Evolutionary conservation across 2,329 filamentous ascomycete species (phyloP), one percentile per base, ranked within the genome.

Genomic region (Thelonectria discophora): DNA sequence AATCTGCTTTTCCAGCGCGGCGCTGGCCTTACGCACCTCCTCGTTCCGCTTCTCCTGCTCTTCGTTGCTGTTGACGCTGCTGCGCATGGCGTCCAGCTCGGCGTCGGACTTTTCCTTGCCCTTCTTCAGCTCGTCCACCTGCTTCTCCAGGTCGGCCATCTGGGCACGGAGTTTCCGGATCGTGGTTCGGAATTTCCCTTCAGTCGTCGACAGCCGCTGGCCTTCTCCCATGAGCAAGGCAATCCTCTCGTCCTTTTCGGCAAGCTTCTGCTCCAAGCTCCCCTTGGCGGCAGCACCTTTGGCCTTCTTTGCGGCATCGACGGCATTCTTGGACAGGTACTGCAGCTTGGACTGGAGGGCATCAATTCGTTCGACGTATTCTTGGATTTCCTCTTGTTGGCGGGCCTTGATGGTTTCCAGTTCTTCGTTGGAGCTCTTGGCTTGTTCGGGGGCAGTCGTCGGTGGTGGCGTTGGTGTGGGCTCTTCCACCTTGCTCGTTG

Each of bases 211-310:
- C 9, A 98, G 83, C 67, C 90, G 93, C 70, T 95, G 91, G 0
- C 96, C 95, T 79, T 99, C 95, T 69, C 97, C 90, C 83, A 99
- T 91, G 12, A 99, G 81, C 48, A 94, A 80, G 3, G 94, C 92
- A 70, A 98, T 96, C 74, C 92, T 92, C 69, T 94, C 89, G 70
- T 98, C 94, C 73, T 93, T 97, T 71, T 97, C 93, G 1, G 92
- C 91, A 13, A 98, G 76, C 72, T 91, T 93, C 75, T 90, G 92
- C 66, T 97, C 91, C 2, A 82, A 59, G 58, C 88, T 91, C 6
- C 90, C 90, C 0, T 86, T 74, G 2, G 85, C 80, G 1, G 90
- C 87, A 21, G 83, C 80, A n/a, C 84, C 79, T 2, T 87, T 88
- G 7, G 88, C 84, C 67, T 88, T 86, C 72, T 89, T 90, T 1